Evolutionary conservation across 805 yeast species (phyloP), one percentile per base, ranked within the genome.

Genomic region (Cyberlindnera xishuangbannaensis): DNA sequence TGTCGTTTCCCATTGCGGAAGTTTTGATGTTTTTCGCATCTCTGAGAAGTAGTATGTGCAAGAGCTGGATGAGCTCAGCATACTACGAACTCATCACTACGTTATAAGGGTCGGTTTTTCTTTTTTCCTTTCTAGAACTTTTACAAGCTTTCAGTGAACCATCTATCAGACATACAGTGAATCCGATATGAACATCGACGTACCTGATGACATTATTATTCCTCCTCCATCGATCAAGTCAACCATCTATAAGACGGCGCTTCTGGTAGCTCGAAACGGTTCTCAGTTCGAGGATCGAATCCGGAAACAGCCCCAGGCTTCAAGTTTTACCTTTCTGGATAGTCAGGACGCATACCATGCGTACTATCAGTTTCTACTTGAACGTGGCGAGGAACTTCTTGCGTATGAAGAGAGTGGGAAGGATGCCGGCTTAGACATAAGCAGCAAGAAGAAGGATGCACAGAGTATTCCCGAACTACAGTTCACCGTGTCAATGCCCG

Each of bases 181-280:
- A 15, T 15, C 25, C 7, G 18, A 24, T 14, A 32, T 28, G 28
- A 15, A n/a, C n/a, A 30, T 37, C 16, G 58, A 58, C 12, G 58
- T 65, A 1, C 69, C 68, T 2, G 67, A 62, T 0, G 65, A 61
- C 15, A 50, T 72, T 9, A 65, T 65, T 8, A 63, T 76, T 2
- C 83, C 86, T 1, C 78, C 83, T 3, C 69, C 62, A 7, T 65
- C 67, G 10, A 46, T 69, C 6, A 58, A 62, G 40, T 67, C 66
- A 12, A 67, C 73, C 14, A 78, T 88, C 14, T 77, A 73, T 31
- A 83, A 80, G 49, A 83, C 95, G 0, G 86, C 80, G 0, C 71
- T 64, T 4, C 84, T 80, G 48, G 85, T 87, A 6, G 45, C 59
- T 18, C 65, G 81, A 41, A 82, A 84, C 49, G 95, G 95, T 0